phyloP scores from a whole-genome alignment of 176 grass and related monocot genomes.

The Triticum turgidum region DNA sequence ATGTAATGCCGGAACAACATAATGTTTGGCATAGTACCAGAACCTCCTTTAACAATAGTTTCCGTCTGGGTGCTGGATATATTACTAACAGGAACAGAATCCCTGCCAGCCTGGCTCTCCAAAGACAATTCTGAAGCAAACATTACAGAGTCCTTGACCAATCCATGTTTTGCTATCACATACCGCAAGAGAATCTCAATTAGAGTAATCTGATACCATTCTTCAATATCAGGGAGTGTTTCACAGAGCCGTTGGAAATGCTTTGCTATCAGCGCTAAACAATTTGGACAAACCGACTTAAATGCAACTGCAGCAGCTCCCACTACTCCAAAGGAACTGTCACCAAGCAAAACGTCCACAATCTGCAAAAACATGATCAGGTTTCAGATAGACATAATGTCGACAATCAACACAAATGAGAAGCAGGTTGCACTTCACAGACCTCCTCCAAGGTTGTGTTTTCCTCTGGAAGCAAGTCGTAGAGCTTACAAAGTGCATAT shows the following conservation, averaged over 20 bases:
- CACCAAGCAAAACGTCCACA: conserved; percentile 65
- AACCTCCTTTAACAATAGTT: conserved; percentile 8
- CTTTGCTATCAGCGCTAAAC: conserved; percentile 63
- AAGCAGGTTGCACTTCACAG: neutral
- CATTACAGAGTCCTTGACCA: conserved; percentile 81
- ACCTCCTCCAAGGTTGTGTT: conserved; percentile 48
- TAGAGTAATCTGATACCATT: conserved; percentile 70
- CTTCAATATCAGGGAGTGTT: conserved; percentile 88
- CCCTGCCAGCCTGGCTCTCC: conserved; percentile 4
- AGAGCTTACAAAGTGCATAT: conserved; percentile 76
- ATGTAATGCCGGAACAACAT: conserved; percentile 62
- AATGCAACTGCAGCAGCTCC: conserved; percentile 72
- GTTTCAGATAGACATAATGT: neutral
- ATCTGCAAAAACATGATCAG: conserved; percentile 46
- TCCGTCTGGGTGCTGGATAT: neutral
- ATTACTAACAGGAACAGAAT: conserved; percentile 24
- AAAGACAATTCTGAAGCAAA: conserved; percentile 25
- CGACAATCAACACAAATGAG: neutral
- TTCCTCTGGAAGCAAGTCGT: conserved; percentile 79
- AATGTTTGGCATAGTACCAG: conserved; percentile 39
- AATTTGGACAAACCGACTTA: conserved; percentile 64
- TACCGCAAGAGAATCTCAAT: conserved; percentile 86
- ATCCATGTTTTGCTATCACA: conserved; percentile 82
- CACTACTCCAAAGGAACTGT: conserved; percentile 73
- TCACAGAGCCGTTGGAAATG: conserved; percentile 80